A percentile compares a stretch with the other conserved stretches of the same genome.
Conservation (phyloP, 345 rosid genomes). For the Adansonia digitata region DNA sequence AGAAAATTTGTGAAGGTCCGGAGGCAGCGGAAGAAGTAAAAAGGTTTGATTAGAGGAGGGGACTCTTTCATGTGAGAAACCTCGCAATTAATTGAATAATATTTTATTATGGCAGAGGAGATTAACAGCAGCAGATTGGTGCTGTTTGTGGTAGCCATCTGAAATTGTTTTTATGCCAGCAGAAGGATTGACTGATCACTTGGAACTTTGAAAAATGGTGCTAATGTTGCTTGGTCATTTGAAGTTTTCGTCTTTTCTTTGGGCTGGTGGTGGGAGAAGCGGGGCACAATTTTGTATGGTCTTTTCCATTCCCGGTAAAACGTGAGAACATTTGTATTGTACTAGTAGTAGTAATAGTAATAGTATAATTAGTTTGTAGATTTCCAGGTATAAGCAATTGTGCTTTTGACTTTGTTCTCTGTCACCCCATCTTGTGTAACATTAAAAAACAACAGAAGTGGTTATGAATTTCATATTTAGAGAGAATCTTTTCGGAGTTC, state of each 20-base stretch:
- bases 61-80: neutral
- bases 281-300: slow-evolving; percentile 41
- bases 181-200: neutral
- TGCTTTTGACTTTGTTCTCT: slow-evolving; percentile 3
- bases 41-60: neutral
- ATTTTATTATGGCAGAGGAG: slow-evolving; percentile 6
- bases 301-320: slow-evolving; percentile 10
- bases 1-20: slow-evolving; percentile 48
- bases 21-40: slow-evolving; percentile 49
- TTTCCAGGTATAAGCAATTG: slow-evolving; percentile 13
- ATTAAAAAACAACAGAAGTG: neutral
- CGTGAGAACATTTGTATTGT: slow-evolving; percentile 18
- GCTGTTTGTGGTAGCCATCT: neutral
- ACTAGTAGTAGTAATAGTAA: neutral
- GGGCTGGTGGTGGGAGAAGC: slow-evolving; percentile 7
- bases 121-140: slow-evolving; percentile 1
- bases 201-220: slow-evolving; percentile 3
- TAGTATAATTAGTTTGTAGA: slow-evolving; percentile 22
- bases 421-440: neutral
- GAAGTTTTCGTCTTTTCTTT: neutral
- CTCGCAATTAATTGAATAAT: slow-evolving; percentile 12
- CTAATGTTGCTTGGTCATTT: slow-evolving; percentile 7
- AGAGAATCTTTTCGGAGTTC: neutral
- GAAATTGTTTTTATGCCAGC: slow-evolving; percentile 12
- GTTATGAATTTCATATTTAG: slow-evolving; percentile 1